These are phyloP conservation scores for Diaporthe amygdali DNA, from an alignment of 2,329 filamentous ascomycete genomes.

Conservation along the genomic window DNA sequence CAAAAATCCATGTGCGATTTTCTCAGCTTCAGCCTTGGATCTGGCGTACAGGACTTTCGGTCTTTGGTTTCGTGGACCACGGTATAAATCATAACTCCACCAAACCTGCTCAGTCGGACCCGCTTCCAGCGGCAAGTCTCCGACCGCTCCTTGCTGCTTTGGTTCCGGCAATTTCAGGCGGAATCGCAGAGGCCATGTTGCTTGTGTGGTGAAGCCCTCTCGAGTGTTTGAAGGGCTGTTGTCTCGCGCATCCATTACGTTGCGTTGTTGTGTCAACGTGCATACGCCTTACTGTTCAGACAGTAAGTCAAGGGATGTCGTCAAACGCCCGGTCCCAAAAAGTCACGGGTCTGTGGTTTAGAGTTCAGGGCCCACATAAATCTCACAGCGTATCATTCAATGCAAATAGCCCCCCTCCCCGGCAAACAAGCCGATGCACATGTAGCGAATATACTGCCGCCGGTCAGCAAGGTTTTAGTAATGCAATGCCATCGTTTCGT, in stretches of 20 bases:
- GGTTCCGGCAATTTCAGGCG: background rate
- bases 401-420: too few species aligned
- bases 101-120: background rate
- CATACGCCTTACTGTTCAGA: background rate
- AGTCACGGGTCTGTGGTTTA: background rate
- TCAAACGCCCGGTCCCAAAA: background rate
- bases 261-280: background rate
- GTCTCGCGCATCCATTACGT: background rate
- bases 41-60: slow-evolving; percentile 4
- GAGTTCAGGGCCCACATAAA: background rate
- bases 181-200: slow-evolving; percentile 5
- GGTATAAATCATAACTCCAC: slow-evolving; percentile 9
- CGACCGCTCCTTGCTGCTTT: background rate
- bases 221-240: background rate
- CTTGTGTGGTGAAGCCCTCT: background rate
- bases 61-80: background rate
- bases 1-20: background rate
- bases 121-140: background rate
- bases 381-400: too few species aligned
- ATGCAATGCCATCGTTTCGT: too few species aligned
- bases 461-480: too few species aligned
- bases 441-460: too few species aligned
- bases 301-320: background rate
- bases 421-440: too few species aligned
- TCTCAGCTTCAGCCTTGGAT: background rate